Base-by-base conservation (phyloP, 139 green algal genomes). In the Picochlorum costavermella region DNA sequence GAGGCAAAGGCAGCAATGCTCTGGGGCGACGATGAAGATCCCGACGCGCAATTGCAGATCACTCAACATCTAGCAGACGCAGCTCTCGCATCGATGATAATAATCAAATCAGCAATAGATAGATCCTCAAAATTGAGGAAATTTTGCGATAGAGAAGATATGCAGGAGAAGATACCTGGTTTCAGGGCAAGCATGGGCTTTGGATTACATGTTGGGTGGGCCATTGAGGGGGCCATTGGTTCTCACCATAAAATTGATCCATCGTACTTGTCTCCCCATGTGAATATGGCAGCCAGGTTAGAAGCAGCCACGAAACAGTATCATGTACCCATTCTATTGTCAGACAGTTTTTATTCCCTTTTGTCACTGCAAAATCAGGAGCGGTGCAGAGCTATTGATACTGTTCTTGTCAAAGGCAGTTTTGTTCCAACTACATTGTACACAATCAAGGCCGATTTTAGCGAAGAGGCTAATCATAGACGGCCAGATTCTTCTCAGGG, bases 211-310 rank as follows among this genome's bases (percentile, higher is more conserved):
- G 81, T 88, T 26, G 84, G 81, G 61, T 98, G 92, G 92, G 90
- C 91, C 50, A 98, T 98, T 56, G 92, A 98, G 73, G 92, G 92
- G 1, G 89, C 90, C 28, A 97, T 97, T 53, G 88, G 92, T 14
- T 92, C 81, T 14, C 83, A 92, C 69, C 87, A 94, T 86, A 98
- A 98, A 81, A 88, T 98, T 31, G 92, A 98, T 60, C 88, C 92
- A 5, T 91, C 80, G 40, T 97, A 97, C 73, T 77, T 98, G 33
- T 95, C 85, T 2, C 92, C 92, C 33, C 93, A 97, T 72, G 92
- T 98, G 50, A 98, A 98, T 84, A 94, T 98, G 81, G 89, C 91
- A 4, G 86, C 83, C 9, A 77, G 92, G 8, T 82, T 98, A 58
- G 92, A 98, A 70, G 88, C 90, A 0, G 90, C 90, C 60, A 97